Percentiles rank a stretch among this genome's conserved stretches.
phyloP scores from a whole-genome alignment of 1,284 basidiomycete genomes.

The Coriolopsis trogii region DNA sequence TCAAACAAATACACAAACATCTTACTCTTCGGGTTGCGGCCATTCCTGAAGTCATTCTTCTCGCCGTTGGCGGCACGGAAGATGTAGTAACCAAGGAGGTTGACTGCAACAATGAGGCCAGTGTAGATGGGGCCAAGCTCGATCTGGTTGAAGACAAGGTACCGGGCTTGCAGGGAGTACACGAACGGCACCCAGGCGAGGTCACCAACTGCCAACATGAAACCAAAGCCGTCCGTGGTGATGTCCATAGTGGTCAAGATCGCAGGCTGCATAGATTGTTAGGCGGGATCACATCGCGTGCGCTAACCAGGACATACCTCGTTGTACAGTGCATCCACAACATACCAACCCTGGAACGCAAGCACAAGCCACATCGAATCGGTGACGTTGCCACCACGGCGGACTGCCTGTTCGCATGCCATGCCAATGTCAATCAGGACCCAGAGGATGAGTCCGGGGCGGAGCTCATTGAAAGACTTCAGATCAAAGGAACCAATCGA shows the following conservation, averaged over 20 bases:
- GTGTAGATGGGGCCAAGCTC: constrained; percentile 75
- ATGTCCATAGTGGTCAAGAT: constrained; percentile 98
- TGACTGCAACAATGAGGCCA: constrained; percentile 65
- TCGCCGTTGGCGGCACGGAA: constrained; percentile 91
- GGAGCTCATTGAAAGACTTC: constrained; percentile 96
- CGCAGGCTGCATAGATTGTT: constrained; percentile 53
- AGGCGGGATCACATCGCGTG: background rate
- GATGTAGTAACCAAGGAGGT: constrained; percentile 87
- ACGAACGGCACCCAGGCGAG: constrained; percentile 95
- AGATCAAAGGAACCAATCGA: constrained; percentile 88
- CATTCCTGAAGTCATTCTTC: constrained; percentile 95
- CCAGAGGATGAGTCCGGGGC: constrained; percentile 97
- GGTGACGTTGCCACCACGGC: constrained; percentile 78
- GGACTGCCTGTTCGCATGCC: constrained; percentile 88
- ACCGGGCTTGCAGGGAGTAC: constrained; percentile 93
- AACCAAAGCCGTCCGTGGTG: constrained; percentile 96
- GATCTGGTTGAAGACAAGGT: constrained; percentile 86
- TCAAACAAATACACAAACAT: background rate
- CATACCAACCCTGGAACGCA: constrained; percentile 88
- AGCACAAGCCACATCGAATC: constrained; percentile 94
- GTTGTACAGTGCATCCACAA: constrained; percentile 85
- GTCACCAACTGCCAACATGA: constrained; percentile 97
- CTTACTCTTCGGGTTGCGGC: constrained; percentile 89
- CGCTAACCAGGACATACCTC: constrained; percentile 57
- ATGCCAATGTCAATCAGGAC: constrained; percentile 89